Conservation (phyloP, 2,329 filamentous ascomycete genomes). For the Myotisia sp. region DNA sequence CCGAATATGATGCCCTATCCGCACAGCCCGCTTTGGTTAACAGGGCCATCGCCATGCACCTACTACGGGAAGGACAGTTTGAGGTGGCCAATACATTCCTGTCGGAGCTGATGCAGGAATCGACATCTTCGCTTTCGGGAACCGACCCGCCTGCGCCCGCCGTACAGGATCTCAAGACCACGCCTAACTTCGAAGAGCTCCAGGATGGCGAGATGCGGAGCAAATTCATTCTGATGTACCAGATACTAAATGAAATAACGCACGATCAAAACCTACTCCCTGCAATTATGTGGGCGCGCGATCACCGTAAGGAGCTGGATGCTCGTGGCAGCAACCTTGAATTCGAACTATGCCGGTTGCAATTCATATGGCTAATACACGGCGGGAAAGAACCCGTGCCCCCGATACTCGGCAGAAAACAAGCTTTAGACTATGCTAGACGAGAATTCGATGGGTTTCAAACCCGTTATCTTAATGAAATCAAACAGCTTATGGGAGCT, state of each 20-base stretch:
- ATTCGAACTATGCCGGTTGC: constrained; percentile 80
- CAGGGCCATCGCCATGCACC: constrained; percentile 88
- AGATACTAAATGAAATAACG: constrained; percentile 66
- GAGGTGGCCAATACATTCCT: constrained; percentile 74
- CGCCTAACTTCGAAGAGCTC: constrained; percentile 42
- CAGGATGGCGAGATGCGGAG: constrained; percentile 57
- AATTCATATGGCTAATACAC: constrained; percentile 79
- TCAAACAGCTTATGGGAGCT: constrained; percentile 66
- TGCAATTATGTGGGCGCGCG: constrained; percentile 73
- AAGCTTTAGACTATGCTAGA: constrained; percentile 62
- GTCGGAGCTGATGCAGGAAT: constrained; percentile 46
- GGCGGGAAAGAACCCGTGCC: constrained; percentile 31
- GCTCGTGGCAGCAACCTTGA: constrained; percentile 79
- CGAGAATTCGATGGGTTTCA: constrained; percentile 62
- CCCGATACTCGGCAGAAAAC: constrained; percentile 18
- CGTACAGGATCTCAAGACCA: constrained; percentile 24
- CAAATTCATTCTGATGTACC: constrained; percentile 81
- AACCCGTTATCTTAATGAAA: constrained; percentile 59
- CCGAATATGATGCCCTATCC: constrained; percentile 66
- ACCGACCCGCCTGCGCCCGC: constrained; percentile 20
- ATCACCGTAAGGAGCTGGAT: constrained; percentile 58
- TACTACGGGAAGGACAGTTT: constrained; percentile 89
- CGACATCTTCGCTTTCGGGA: constrained; percentile 24
- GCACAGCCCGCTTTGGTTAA: constrained; percentile 68
- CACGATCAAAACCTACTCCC: constrained; percentile 56